Evolutionary conservation across 306 rosid species (phyloP), one percentile per base, ranked within the genome.

Genomic region (Trifolium dubium): DNA sequence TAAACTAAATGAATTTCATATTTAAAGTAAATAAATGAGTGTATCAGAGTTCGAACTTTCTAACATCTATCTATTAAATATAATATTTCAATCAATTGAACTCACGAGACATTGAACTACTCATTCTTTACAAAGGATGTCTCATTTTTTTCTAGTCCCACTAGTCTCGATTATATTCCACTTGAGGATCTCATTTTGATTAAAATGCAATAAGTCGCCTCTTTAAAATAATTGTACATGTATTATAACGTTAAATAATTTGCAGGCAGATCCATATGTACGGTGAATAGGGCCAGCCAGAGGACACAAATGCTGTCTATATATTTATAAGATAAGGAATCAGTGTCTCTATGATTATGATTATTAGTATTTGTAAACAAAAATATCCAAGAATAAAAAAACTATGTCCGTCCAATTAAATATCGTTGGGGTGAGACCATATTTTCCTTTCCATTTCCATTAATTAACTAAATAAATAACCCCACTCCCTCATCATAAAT

Each of bases 361-460:
- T 31, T 23, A 34, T 43, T 10, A n/a, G n/a, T 67, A 23, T 23
- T 23, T 23, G 23, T 28, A 19, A 72, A n/a, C 40, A 41, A 79
- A 47, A 83, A 66, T 61, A 84, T 78, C 79, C 80, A 83, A 79
- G 50, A 76, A 80, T 61, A 73, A 71, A 82, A 87, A 84, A 80
- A 29, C 12, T 53, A 87, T 32, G 80, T 77, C 74, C 79, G 47
- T 80, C 96, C 89, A 90, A 87, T 89, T 67, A 86, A 66, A 71
- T 83, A 58, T 67, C 77, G 83, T 73, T 83, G 79, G 77, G 87
- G 87, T 90, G 88, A 80, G 50, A 86, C 85, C 88, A 85, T 74
- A 83, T 80, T 82, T 81, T 55, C 12, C 61, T 56, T 60, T 14
- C 23, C 65, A 31, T 54, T 60, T 59, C 18, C 10, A 13, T 60